Conservation (phyloP, 2,329 filamentous ascomycete species). For the Fusarium pseudonygamai region DNA sequence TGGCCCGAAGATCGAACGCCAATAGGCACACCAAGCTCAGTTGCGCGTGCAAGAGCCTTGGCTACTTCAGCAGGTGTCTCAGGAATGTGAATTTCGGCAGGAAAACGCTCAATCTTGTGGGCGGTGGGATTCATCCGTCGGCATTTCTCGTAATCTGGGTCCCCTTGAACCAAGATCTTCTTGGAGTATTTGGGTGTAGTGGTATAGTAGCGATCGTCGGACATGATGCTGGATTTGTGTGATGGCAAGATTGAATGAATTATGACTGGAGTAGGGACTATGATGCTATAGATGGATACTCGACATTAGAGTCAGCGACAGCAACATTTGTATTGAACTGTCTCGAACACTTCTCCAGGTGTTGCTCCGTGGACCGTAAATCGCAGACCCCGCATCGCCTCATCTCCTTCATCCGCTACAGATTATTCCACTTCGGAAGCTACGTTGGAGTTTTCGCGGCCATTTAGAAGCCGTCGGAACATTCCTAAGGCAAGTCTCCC, state of each 20-base stretch:
- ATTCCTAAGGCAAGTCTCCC: background rate
- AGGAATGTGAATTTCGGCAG: slow-evolving; percentile 4
- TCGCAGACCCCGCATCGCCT: accelerated
- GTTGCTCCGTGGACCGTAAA: background rate
- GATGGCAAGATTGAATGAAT: background rate
- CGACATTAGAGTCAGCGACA: background rate
- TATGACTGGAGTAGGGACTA: background rate
- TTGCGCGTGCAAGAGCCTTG: slow-evolving; percentile 4
- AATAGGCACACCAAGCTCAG: background rate
- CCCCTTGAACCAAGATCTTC: background rate
- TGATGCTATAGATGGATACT: background rate
- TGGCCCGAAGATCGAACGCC: slow-evolving; percentile 17
- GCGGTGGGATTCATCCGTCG: background rate
- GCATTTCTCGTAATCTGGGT: background rate
- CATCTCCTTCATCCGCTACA: background rate
- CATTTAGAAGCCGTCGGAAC: background rate
- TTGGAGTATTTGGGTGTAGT: background rate
- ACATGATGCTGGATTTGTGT: background rate
- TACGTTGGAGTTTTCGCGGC: background rate
- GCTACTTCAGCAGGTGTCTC: slow-evolving; percentile 4
- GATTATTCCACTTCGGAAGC: background rate
- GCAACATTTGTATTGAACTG: background rate
- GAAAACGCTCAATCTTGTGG: background rate
- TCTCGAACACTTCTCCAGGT: background rate
- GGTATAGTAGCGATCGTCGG: background rate